These are phyloP conservation scores for Gossypium thurberi DNA, from an alignment of 345 rosid genomes.

Conservation along the genomic window DNA sequence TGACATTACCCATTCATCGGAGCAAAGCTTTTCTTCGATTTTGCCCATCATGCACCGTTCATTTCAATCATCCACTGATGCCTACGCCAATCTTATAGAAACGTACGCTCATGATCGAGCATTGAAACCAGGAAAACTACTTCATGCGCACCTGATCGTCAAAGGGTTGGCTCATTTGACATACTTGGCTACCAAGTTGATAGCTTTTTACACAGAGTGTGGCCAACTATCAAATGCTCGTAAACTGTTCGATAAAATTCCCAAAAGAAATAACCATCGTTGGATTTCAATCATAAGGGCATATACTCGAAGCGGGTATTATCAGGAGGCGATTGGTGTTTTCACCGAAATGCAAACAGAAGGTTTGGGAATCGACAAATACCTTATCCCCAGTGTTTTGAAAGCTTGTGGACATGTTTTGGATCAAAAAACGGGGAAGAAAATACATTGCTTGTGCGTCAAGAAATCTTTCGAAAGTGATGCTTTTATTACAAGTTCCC, in stretches of 20 bases:
- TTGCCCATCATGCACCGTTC: slow-evolving; percentile 21
- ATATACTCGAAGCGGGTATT: slow-evolving; percentile 48
- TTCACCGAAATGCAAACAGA: slow-evolving; percentile 46
- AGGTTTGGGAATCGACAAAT: slow-evolving; percentile 39
- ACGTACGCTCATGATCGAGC: slow-evolving; percentile 36
- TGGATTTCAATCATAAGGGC: slow-evolving; percentile 56
- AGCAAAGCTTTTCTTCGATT: background rate
- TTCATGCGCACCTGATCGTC: slow-evolving; percentile 58
- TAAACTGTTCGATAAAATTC: slow-evolving; percentile 68
- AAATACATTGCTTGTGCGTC: slow-evolving; percentile 47
- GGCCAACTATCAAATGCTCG: slow-evolving; percentile 38
- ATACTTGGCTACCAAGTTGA: slow-evolving; percentile 45
- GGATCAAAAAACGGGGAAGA: slow-evolving; percentile 42
- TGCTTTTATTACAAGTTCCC: slow-evolving; percentile 47
- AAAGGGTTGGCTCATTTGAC: slow-evolving; percentile 33
- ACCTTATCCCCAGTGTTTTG: slow-evolving; percentile 66
- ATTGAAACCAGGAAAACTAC: slow-evolving; percentile 31
- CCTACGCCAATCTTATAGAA: slow-evolving; percentile 35
- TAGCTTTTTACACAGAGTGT: slow-evolving; percentile 38
- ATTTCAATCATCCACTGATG: slow-evolving; percentile 27
- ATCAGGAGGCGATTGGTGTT: slow-evolving; percentile 38
- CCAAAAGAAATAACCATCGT: slow-evolving; percentile 31
- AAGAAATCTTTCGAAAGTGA: slow-evolving; percentile 45
- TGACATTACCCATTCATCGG: background rate
- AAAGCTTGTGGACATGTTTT: slow-evolving; percentile 57